Evolutionary conservation across 352 stramenopile species (phyloP).

Genomic region (Pythium vanterpoolii): DNA sequence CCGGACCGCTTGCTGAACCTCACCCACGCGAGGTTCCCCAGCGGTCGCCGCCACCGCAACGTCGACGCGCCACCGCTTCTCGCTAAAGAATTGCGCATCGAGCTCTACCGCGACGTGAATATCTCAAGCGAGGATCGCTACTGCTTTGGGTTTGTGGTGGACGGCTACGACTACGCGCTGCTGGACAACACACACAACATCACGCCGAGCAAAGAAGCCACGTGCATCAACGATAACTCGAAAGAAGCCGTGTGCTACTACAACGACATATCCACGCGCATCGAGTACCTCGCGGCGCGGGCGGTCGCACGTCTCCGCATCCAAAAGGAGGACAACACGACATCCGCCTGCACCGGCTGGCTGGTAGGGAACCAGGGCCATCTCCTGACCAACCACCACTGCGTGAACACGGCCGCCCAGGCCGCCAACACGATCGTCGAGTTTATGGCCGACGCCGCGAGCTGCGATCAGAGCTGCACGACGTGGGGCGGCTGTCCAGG

Average conservation of each 20-base stretch:
- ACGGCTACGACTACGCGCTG: constrained; percentile 48
- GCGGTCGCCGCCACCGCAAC: constrained; percentile 23
- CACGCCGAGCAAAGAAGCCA: constrained; percentile 38
- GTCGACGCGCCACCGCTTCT: constrained; percentile 34
- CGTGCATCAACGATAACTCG: constrained; percentile 59
- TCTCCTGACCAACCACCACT: constrained; percentile 75
- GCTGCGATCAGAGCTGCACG: constrained; percentile 35
- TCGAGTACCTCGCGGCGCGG: constrained; percentile 35
- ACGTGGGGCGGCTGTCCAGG: constrained; percentile 42
- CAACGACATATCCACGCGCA: constrained; percentile 24
- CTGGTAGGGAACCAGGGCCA: constrained; percentile 55
- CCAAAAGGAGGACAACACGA: constrained; percentile 29
- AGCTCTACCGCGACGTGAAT: constrained; percentile 41
- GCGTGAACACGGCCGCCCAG: constrained; percentile 40
- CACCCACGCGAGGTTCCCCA: constrained; percentile 29
- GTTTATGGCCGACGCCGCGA: constrained; percentile 51
- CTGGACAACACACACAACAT: constrained; percentile 39
- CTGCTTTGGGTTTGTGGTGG: constrained; percentile 56
- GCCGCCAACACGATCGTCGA: constrained; percentile 44
- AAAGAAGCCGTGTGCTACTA: constrained; percentile 59
- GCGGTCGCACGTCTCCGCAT: constrained; percentile 55
- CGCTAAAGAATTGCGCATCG: constrained; percentile 50
- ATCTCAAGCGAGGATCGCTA: constrained; percentile 14
- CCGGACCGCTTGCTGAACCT: constrained; percentile 42
- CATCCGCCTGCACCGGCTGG: constrained; percentile 53